Percentiles rank a stretch among this genome's conserved stretches.
These are phyloP conservation scores for Aspergillus transmontanensis DNA, from an alignment of 2,329 filamentous ascomycete species.

Conservation along the genomic window DNA sequence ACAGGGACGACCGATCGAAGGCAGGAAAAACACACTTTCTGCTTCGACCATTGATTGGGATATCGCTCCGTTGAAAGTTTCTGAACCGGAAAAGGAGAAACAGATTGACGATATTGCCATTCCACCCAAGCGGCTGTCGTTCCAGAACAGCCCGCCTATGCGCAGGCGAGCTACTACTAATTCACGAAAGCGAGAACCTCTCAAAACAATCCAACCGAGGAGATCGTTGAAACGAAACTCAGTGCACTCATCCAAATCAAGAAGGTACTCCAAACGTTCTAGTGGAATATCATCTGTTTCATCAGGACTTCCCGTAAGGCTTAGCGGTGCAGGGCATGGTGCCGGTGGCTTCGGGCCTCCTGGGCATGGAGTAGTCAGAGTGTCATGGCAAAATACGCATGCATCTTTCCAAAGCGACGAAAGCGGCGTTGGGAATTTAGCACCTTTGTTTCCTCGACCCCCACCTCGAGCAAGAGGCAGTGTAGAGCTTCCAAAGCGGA, in stretches of 20 bases:
- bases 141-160: slow-evolving; percentile 31
- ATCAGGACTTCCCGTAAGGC: slow-evolving; percentile 40
- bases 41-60: slow-evolving; percentile 35
- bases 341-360: slow-evolving; percentile 42
- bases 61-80: slow-evolving; percentile 28
- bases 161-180: slow-evolving; percentile 32
- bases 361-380: slow-evolving; percentile 35
- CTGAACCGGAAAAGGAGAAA: slow-evolving; percentile 26
- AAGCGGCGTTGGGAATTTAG: slow-evolving; percentile 36
- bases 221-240: slow-evolving; percentile 40
- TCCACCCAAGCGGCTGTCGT: slow-evolving; percentile 32
- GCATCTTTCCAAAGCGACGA: slow-evolving; percentile 39
- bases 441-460: slow-evolving; percentile 40
- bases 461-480: slow-evolving; percentile 30
- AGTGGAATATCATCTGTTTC: slow-evolving; percentile 42
- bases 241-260: slow-evolving; percentile 37
- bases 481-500: slow-evolving; percentile 32
- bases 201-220: slow-evolving; percentile 39
- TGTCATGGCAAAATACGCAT: slow-evolving; percentile 43
- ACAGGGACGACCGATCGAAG: slow-evolving; percentile 18
- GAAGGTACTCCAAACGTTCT: slow-evolving; percentile 39
- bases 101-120: slow-evolving; percentile 20
- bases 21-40: slow-evolving; percentile 29
- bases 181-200: slow-evolving; percentile 37
- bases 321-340: slow-evolving; percentile 46